A percentile compares a stretch with the other conserved stretches of the same genome.
These are phyloP conservation scores for Myriosclerotinia duriaeana DNA, from an alignment of 2,329 filamentous ascomycete species.

Conservation along the genomic window DNA sequence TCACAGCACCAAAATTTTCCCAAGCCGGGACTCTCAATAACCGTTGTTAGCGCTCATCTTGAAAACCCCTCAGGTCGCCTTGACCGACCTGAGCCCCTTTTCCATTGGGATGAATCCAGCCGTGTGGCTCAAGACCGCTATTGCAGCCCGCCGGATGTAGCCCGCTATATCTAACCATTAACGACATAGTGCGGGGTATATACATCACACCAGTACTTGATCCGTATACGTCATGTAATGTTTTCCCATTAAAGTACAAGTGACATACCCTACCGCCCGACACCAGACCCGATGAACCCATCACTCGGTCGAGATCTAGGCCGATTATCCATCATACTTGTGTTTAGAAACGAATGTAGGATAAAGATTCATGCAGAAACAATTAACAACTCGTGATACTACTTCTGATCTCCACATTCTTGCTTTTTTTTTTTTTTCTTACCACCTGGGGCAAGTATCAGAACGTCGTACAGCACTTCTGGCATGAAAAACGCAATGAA, in stretches of 20 bases:
- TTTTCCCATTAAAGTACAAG: not conserved
- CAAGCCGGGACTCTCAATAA: not conserved
- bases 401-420: constrained; percentile 7
- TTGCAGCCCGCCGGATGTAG: not conserved
- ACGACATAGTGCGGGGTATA: constrained; percentile 11
- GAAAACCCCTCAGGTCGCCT: not conserved
- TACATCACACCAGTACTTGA: not conserved
- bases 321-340: constrained; percentile 12
- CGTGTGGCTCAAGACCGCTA: not conserved
- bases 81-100: not conserved
- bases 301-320: constrained; percentile 19
- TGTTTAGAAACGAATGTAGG: not conserved
- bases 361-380: not conserved
- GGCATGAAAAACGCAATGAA: not conserved
- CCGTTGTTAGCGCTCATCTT: not conserved
- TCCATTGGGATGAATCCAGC: not conserved
- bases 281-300: constrained; percentile 7
- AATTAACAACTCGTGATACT: not conserved
- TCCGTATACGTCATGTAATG: not conserved
- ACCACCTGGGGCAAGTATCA: constrained; percentile 2
- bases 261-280: constrained; percentile 13
- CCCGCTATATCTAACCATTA: not conserved
- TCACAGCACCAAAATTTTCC: not conserved
- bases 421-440: no score
- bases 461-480: constrained; percentile 3